Evolutionary conservation across 169 alveolate genomes (phyloP), one percentile per base, ranked within the genome.

Genomic region (Cryptosporidium sp.): DNA sequence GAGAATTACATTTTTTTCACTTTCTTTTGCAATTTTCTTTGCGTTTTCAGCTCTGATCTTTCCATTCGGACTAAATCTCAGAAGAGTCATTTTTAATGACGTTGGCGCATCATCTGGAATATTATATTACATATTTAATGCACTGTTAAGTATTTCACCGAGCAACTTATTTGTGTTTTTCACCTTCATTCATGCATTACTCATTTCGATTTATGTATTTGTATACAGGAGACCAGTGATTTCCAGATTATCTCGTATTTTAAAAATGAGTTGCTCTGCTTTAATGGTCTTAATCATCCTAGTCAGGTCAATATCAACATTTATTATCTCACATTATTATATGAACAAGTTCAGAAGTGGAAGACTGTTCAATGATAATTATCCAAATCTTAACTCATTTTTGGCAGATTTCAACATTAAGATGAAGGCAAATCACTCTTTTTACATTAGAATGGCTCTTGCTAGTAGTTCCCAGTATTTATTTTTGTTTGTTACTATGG

Each of bases 171-270:
- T 80, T 33, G 29, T 9, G 6, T 31, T 80, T 29, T 80, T 80
- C 18, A 16, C 67, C n/a, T 80, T 80, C 43, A 37, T 80, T 41
- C 89, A 80, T 29, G 39, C 69, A 16, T 43, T 80, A 39, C 55
- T 80, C 18, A 80, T 80, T 16, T 80, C 89, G 9, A 41, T 65
- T 14, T 80, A 80, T 65, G 89, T 80, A 43, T 62, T 61, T 45
- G 26, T 50, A 8, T 80, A 80, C 35, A 80, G 50, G 48, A 80
- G 89, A 33, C 89, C 89, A 9, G 89, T 80, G 10, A 80, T 80
- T 33, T 62, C 89, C 33, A 37, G 73, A 31, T 33, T 65, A 12
- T 80, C 89, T 18, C 55, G 75, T n/a, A 14, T 67, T 31, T n/a
- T 80, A 26, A 80, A 80, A 74, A 80, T 80, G 29, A 59, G 75